These are phyloP conservation scores for Beauveria bassiana DNA, from an alignment of 2,329 filamentous ascomycete species.

Conservation along the genomic window DNA sequence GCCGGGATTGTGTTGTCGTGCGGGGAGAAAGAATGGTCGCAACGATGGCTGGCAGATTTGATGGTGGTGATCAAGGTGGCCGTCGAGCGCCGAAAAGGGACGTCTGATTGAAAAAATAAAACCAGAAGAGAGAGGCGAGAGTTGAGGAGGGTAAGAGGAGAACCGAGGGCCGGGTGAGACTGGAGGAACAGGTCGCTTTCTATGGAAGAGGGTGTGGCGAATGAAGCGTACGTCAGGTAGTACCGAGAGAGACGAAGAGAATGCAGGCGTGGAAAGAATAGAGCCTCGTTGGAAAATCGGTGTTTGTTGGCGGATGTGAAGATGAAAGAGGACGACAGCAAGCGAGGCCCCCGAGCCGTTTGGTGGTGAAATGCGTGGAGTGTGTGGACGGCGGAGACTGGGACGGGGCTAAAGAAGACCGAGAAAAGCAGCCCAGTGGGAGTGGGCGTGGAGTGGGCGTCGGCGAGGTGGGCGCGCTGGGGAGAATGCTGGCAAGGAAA, in stretches of 20 bases:
- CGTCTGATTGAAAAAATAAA: neutral
- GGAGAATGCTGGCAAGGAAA: neutral
- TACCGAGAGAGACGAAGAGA: neutral
- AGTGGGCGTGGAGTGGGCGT: too few species aligned
- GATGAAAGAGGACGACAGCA: neutral
- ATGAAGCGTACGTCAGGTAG: neutral
- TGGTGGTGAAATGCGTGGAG: constrained; percentile 7
- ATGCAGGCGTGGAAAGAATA: neutral
- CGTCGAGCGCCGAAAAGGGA: constrained; percentile 1
- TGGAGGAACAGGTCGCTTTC: neutral
- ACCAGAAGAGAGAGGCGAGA: neutral
- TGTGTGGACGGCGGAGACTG: neutral
- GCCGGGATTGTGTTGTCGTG: neutral
- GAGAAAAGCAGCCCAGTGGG: too few species aligned
- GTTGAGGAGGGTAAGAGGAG: neutral
- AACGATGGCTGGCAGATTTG: neutral
- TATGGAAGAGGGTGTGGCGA: neutral
- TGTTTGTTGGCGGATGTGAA: constrained; percentile 4
- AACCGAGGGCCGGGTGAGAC: neutral
- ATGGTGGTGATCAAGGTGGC: neutral
- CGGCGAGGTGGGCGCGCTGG: neutral
- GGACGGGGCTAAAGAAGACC: too few species aligned
- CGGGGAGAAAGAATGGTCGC: neutral
- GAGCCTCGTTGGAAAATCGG: neutral
- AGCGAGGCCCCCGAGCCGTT: neutral